A percentile compares a stretch with the other conserved stretches of the same genome.
Conservation (phyloP, 345 rosid genomes). For the Isatis tinctoria region DNA sequence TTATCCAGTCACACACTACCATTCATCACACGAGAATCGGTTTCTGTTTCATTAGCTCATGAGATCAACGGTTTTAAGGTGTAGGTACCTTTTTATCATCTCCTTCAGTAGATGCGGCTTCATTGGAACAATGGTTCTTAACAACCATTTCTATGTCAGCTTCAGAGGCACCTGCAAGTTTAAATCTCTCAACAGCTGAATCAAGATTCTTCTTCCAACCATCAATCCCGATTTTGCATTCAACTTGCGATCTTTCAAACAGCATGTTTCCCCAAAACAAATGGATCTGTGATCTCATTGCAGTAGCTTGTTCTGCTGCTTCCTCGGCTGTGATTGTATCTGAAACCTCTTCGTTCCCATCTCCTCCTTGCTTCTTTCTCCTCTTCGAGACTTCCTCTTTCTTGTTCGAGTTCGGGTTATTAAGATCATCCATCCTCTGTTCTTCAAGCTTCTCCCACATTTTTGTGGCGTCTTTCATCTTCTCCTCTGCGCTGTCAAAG, state of each 20-base stretch:
- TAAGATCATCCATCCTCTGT: background rate
- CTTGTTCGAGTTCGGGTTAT: slow-evolving; percentile 7
- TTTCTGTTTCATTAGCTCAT: background rate
- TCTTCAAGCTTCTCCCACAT: background rate
- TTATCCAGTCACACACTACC: background rate
- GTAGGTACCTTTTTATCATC: slow-evolving; percentile 38
- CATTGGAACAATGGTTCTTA: slow-evolving; percentile 63
- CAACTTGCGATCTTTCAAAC: slow-evolving; percentile 96
- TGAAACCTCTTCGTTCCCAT: slow-evolving; percentile 19
- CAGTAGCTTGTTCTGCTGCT: slow-evolving; percentile 94
- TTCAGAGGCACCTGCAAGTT: slow-evolving; percentile 94
- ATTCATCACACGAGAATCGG: background rate
- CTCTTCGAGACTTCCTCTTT: slow-evolving; percentile 31
- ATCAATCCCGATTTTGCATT: slow-evolving; percentile 66
- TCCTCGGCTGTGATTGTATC: slow-evolving; percentile 63
- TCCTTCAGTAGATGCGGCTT: slow-evolving; percentile 46
- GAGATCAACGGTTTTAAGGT: slow-evolving; percentile 4
- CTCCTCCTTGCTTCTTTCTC: slow-evolving; percentile 55
- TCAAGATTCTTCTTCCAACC: slow-evolving; percentile 84
- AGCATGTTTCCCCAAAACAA: slow-evolving; percentile 98
- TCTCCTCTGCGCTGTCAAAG: background rate
- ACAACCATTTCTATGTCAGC: slow-evolving; percentile 43
- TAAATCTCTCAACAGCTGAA: slow-evolving; percentile 76
- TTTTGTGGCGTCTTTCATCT: background rate
- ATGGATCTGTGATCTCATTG: slow-evolving; percentile 97